Evolutionary conservation across 768 basidiomycete genomes (phyloP).

Genomic region (Russula earlei): DNA sequence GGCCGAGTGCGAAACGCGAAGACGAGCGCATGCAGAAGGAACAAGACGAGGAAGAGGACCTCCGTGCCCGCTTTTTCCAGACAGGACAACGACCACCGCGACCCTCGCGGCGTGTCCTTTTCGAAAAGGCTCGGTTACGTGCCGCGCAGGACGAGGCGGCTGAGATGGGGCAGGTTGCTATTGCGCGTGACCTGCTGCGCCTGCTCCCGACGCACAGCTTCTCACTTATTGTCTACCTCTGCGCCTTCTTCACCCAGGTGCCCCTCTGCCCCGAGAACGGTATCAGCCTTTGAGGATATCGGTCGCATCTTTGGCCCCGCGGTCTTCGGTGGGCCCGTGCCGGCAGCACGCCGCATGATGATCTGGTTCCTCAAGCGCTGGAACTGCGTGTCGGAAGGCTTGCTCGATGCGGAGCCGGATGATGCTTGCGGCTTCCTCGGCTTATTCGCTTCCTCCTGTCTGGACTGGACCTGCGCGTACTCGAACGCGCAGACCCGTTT

Average conservation of each 20-base stretch:
- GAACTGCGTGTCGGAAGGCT: slow-evolving; percentile 17
- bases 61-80: slow-evolving; percentile 24
- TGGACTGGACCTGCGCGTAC: background rate
- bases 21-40: slow-evolving; percentile 26
- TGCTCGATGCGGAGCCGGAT: slow-evolving; percentile 11
- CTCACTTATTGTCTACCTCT: slow-evolving; percentile 36
- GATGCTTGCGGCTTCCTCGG: background rate
- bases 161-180: slow-evolving; percentile 26
- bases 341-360: slow-evolving; percentile 15
- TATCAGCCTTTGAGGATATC: slow-evolving; percentile 36
- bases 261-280: slow-evolving; percentile 43
- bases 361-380: slow-evolving; percentile 19
- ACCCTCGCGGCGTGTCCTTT: slow-evolving; percentile 6
- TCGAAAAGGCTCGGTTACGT: slow-evolving; percentile 1
- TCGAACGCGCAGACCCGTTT: slow-evolving; percentile 5
- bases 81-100: slow-evolving; percentile 20
- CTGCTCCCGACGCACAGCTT: slow-evolving; percentile 36
- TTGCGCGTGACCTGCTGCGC: slow-evolving; percentile 41
- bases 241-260: slow-evolving; percentile 42
- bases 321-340: slow-evolving; percentile 29
- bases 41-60: slow-evolving; percentile 28
- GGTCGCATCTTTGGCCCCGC: slow-evolving; percentile 38
- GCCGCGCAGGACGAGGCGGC: slow-evolving; percentile 14
- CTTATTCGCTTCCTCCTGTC: background rate
- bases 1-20: slow-evolving; percentile 32